Evolutionary conservation across 2,329 filamentous ascomycete species (phyloP), one percentile per base, ranked within the genome.

Genomic region (Keithomyces neogunnii): DNA sequence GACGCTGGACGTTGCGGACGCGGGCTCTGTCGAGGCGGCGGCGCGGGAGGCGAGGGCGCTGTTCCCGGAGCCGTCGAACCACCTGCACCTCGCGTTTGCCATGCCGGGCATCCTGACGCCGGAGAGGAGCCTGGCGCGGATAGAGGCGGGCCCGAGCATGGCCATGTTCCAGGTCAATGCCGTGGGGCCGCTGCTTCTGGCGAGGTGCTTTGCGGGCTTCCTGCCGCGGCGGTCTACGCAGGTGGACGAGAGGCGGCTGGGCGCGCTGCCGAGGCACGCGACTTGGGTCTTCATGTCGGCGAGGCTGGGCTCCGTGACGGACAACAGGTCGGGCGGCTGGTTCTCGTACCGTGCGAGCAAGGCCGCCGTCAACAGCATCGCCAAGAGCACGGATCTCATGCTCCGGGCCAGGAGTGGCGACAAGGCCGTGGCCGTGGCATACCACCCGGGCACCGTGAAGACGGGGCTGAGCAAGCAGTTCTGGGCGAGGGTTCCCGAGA

Each of bases 361-460:
- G 67, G 81, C 87, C 0, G 87, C 77, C 2, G 81, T 92, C 3
- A 89, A 84, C 56, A 84, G 84, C 61, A 52, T 89, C 10, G 80
- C 81, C 6, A 87, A 84, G 68, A 85, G 79, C 5, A 82, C 89
- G 55, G 88, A 93, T 63, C 74, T 86, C 31, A 78, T 83, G 61
- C 68, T 93, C 33, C 67, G 67, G 36, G 71, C 75, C 3, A 73
- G 75, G 42, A 76, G 77, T 53, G 81, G 76, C 0, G 76, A 78
- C 1, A 81, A 79, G 48, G 86, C 85, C 0, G 73, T 89, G 57
- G 81, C 82, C 1, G 69, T 95, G 9, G 78, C 77, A 8, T 76
- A 93, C 61, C 89, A 93, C 67, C 89, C 89, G 1, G 88, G 89
- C 3, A 93, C 88, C 1, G 88, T 93, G 47, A 83, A 78, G 70